Percentiles rank a stretch among this genome's conserved stretches.
phyloP scores from a whole-genome alignment of 805 yeast genomes.

The Wickerhamiella brachini region DNA sequence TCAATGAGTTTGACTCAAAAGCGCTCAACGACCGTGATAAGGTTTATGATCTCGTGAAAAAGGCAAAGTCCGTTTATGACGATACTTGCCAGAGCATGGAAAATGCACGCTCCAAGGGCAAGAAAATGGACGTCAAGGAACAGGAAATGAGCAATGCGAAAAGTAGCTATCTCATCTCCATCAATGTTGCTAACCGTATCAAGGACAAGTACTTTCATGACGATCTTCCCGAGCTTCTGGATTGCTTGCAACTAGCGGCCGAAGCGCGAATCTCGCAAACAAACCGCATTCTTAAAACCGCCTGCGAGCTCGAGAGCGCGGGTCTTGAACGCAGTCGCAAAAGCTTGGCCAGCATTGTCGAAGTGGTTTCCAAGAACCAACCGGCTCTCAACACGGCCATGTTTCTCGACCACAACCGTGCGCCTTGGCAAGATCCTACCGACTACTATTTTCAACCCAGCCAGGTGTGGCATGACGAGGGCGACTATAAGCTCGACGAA shows the following conservation, averaged over 20 bases:
- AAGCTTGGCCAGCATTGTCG: slow-evolving; percentile 37
- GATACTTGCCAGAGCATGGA: slow-evolving; percentile 70
- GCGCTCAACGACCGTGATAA: slow-evolving; percentile 34
- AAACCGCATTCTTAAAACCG: slow-evolving; percentile 53
- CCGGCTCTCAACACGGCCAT: slow-evolving; percentile 71
- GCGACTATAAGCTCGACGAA: slow-evolving; percentile 43
- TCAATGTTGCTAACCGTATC: slow-evolving; percentile 74
- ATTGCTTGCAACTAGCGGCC: slow-evolving; percentile 67
- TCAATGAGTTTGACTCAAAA: slow-evolving; percentile 47
- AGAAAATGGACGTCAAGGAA: slow-evolving; percentile 49
- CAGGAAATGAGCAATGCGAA: slow-evolving; percentile 79
- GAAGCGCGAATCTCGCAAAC: slow-evolving; percentile 61
- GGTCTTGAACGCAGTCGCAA: slow-evolving; percentile 31
- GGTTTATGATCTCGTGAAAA: slow-evolving; percentile 42
- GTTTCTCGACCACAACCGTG: slow-evolving; percentile 78
- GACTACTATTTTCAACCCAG: slow-evolving; percentile 82
- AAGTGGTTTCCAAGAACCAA: slow-evolving; percentile 51
- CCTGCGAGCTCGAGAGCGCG: slow-evolving; percentile 46
- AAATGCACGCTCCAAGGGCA: slow-evolving; percentile 56
- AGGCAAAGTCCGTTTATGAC: slow-evolving; percentile 68
- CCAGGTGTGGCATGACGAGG: slow-evolving; percentile 96
- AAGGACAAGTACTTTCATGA: slow-evolving; percentile 89
- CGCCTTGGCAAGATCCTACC: slow-evolving; percentile 68
- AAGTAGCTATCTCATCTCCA: slow-evolving; percentile 65
- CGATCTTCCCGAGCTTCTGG: slow-evolving; percentile 83